These are phyloP conservation scores for Aureobasidium sp. DNA, from an alignment of 2,329 filamentous ascomycete species.

Conservation along the genomic window DNA sequence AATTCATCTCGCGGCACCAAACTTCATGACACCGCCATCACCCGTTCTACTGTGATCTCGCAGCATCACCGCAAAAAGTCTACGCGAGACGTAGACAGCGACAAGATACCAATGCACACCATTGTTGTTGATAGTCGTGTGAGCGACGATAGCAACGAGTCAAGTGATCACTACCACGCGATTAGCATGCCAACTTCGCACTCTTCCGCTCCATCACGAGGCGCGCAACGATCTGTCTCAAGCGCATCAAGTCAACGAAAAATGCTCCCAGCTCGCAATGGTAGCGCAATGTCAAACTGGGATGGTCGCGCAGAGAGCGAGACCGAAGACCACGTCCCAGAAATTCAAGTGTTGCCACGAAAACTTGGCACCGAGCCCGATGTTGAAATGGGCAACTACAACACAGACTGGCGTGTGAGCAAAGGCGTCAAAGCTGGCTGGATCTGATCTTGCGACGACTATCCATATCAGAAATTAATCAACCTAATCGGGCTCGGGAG, in stretches of 20 bases:
- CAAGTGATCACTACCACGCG: neutral
- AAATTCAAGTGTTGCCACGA: neutral
- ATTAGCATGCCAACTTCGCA: neutral
- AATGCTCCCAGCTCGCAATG: neutral
- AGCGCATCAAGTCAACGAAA: neutral
- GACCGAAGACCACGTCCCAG: neutral
- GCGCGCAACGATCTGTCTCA: neutral
- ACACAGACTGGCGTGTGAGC: slow-evolving; percentile 4
- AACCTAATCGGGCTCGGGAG: neutral
- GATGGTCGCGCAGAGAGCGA: neutral
- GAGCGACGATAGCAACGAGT: neutral
- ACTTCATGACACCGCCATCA: neutral
- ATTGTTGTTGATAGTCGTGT: neutral
- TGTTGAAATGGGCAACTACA: neutral
- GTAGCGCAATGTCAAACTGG: neutral
- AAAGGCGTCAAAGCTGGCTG: slow-evolving; percentile 10
- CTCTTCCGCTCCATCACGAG: neutral
- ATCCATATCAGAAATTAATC: neutral
- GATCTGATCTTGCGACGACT: neutral
- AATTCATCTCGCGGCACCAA: neutral
- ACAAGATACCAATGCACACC: neutral
- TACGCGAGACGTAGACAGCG: neutral
- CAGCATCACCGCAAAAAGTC: neutral
- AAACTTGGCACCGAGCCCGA: neutral
- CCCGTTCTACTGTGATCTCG: neutral